Conservation (phyloP, 768 basidiomycete genomes). For the Collybia nuda region DNA sequence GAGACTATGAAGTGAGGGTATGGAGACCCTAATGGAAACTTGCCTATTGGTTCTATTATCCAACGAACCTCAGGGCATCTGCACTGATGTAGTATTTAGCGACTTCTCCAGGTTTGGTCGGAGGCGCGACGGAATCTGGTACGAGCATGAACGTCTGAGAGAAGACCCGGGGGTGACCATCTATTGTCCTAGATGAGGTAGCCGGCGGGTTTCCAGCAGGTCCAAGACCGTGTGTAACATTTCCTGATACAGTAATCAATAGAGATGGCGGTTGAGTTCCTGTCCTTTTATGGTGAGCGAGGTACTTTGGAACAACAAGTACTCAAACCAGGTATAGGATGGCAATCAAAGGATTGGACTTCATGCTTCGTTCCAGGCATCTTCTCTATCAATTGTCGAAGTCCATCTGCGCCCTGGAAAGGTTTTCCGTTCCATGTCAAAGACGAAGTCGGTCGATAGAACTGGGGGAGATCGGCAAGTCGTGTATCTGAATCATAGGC, state of each 20-base stretch:
- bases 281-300: slow-evolving; percentile 23
- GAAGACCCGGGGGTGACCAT: slow-evolving; percentile 83
- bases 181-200: slow-evolving; percentile 51
- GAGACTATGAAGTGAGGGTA: no score
- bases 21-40: no score
- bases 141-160: slow-evolving; percentile 86
- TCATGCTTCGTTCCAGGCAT: slow-evolving; percentile 86
- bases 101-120: slow-evolving; percentile 66
- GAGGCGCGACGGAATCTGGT: slow-evolving; percentile 67
- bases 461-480: slow-evolving; percentile 72
- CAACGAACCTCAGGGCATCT: slow-evolving; percentile 82
- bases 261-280: slow-evolving; percentile 79
- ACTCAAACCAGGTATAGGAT: slow-evolving; percentile 76
- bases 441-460: slow-evolving; percentile 76
- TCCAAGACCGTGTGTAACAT: slow-evolving; percentile 67
- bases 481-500: slow-evolving; percentile 83
- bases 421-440: slow-evolving; percentile 87
- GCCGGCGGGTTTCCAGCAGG: slow-evolving; percentile 56
- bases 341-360: slow-evolving; percentile 86
- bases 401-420: slow-evolving; percentile 68
- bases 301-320: not conserved
- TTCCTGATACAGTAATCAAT: slow-evolving; percentile 78
- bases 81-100: slow-evolving; percentile 82
- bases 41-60: slow-evolving; percentile 22
- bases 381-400: slow-evolving; percentile 62